phyloP scores from a whole-genome alignment of 2,329 filamentous ascomycete species.

The Colletotrichum melonis region DNA sequence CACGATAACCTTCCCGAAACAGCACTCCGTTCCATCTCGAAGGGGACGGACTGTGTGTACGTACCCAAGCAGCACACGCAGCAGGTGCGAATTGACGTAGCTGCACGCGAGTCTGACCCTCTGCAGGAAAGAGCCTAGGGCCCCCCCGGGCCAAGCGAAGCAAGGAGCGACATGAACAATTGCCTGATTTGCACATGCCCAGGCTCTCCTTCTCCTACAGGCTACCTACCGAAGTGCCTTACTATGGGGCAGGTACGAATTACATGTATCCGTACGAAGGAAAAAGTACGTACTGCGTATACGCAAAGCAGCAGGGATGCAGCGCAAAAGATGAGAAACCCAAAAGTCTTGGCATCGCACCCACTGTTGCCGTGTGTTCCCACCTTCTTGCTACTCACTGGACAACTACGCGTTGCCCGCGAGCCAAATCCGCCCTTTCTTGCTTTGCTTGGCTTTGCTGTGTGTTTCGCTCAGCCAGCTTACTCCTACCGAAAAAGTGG shows the following conservation, averaged over 20 bases:
- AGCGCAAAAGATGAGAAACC: conserved; percentile 30
- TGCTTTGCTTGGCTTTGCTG: not conserved
- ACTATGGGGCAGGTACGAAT: not conserved
- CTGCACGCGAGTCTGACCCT: conserved; percentile 7
- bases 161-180: conserved; percentile 17
- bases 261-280: not conserved
- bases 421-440: not conserved
- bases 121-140: not conserved
- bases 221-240: not conserved
- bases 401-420: not conserved
- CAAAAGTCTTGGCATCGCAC: conserved; percentile 30
- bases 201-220: not conserved
- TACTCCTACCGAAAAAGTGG: not conserved
- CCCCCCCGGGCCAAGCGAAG: not conserved
- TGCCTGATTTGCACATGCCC: not conserved
- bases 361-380: conserved; percentile 24
- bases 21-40: not conserved
- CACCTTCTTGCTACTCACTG: conserved; percentile 17
- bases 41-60: not conserved
- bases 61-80: not conserved
- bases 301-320: conserved; percentile 15
- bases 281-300: not conserved
- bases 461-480: not conserved
- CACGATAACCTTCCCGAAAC: not conserved
- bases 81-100: not conserved